phyloP scores from a whole-genome alignment of 1,284 basidiomycete species.

The Microbotryum saponariae region DNA sequence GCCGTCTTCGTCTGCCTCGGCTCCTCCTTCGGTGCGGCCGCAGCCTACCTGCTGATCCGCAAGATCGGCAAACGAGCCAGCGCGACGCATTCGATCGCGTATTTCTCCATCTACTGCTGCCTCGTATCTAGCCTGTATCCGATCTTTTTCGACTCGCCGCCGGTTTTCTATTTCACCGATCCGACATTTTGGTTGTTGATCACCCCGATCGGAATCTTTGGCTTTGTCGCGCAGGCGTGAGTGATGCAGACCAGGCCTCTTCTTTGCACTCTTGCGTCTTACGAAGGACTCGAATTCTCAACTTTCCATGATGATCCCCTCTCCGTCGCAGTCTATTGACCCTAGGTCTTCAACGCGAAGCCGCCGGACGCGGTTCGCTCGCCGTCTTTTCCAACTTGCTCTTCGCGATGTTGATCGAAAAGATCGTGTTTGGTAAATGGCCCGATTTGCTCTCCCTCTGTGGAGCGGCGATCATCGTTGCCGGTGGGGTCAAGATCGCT shows the following conservation, averaged over 20 bases:
- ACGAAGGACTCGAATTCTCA: no score
- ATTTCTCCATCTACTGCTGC: constrained; percentile 31
- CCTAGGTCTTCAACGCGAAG: constrained; percentile 24
- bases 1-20: constrained; percentile 36
- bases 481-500: constrained; percentile 32
- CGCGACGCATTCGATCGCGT: constrained; percentile 31
- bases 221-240: constrained; percentile 31
- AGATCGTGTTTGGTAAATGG: constrained; percentile 26
- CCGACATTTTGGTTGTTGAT: constrained; percentile 28
- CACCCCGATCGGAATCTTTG: constrained; percentile 31
- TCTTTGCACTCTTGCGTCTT: no score
- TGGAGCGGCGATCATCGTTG: constrained; percentile 34
- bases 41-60: constrained; percentile 40
- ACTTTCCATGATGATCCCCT: no score
- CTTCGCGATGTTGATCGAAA: constrained; percentile 32
- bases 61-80: constrained; percentile 39
- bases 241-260: no score
- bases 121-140: constrained; percentile 27
- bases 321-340: constrained; percentile 15
- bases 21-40: constrained; percentile 36
- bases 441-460: constrained; percentile 32
- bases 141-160: constrained; percentile 24
- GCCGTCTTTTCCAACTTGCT: constrained; percentile 25
- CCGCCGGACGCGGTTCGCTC: constrained; percentile 24
- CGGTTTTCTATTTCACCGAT: constrained; percentile 25